Base-by-base conservation (phyloP, 2,329 filamentous ascomycete genomes). In the Penicillium psychrosexuale region DNA sequence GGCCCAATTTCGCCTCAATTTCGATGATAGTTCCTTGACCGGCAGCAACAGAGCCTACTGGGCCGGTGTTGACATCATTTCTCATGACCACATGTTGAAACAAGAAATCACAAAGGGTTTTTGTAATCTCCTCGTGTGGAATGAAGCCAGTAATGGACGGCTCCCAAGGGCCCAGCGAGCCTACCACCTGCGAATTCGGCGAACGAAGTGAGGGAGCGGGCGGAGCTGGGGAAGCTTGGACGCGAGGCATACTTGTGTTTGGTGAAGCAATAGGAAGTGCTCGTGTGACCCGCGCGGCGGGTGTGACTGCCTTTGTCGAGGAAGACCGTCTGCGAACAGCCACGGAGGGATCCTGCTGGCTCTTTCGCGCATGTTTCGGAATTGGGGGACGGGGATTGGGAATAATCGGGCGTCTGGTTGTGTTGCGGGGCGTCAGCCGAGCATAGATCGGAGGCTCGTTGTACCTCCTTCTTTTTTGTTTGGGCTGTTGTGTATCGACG, bases 1-100 rank as follows among this genome's bases (percentile, higher is more conserved):
- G 87, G 17, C 94, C 94, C 45, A 97, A 79, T 72, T 97, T 97
- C 9, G 91, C 94, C 75, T 99, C 94, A 51, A 99, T 89, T 73
- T 99, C 94, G 50, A 97, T 86, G 57, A 90, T 83, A 13, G 91
- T 87, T 7, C 84, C 85, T 15, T 83, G 80, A 48, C 82, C 82
- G 15, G 78, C 73, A 19, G 88, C 82, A 62, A 88, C 84, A 31
- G 81, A 72, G 22, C 74, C 69, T 11, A 80, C 76, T 53, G 80
- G 75, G 1, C 70, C 81, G 36, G 86, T 79, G 11, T 76, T 78
- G 49, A 85, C 74, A 61, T 89, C 84, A n/a, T 82, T 78, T 57
- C 85, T 84, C 48, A 81, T 77, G 7, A 94, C 80, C 17, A 94
- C 86, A 52, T 88, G 80, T 45, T 83, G 71, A 68, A 86, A 95